Base-by-base conservation (phyloP, 2,329 filamentous ascomycete genomes). In the Pseudocercospora ulei region DNA sequence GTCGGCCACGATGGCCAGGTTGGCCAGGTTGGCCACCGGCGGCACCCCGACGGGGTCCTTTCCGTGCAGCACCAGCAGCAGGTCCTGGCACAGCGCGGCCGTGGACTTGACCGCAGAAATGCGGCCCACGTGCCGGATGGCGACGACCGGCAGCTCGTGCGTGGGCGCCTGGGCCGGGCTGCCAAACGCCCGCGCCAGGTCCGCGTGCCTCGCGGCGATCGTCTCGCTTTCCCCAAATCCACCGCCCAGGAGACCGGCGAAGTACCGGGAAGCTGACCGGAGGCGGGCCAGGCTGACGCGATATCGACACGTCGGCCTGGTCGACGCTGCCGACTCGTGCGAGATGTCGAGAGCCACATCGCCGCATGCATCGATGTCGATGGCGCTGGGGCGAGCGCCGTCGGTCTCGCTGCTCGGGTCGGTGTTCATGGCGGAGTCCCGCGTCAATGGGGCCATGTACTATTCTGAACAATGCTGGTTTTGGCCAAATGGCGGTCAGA, bases 1-100 rank as follows among this genome's bases (percentile, higher is more conserved):
- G 58, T 86, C 82, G 6, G 80, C 79, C 39, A 83, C 70, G 35
- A 84, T 70, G 25, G 78, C 75, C 25, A 86, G 63, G 1, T 78
- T 80, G 8, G 76, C 73, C 7, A 82, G 65, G 48, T 80, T 80
- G 4, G 72, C 62, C 47, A 82, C 69, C 9, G 70, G 71, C 5
- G 12, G 70, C n/a, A 49, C 43, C 8, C 50, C 65, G 1, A 55
- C 59, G 1, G 58, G 35, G 23, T 72, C 69, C 31, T 63, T 62
- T 13, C 69, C 69, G 55, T 86, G 81, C 11, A 84, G 63, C 11
- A 82, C 72, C 11, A 70, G 66, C 14, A 86, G 62, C 50, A 86
- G 73, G 55, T 84, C 81, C 33, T 70, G 70, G 48, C 82, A 74
- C 12, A 62, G 49, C 7, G 53, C 45, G 13, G 48, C 44, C n/a